Conservation (phyloP, 306 rosid genomes). For the Spatholobus suberectus region DNA sequence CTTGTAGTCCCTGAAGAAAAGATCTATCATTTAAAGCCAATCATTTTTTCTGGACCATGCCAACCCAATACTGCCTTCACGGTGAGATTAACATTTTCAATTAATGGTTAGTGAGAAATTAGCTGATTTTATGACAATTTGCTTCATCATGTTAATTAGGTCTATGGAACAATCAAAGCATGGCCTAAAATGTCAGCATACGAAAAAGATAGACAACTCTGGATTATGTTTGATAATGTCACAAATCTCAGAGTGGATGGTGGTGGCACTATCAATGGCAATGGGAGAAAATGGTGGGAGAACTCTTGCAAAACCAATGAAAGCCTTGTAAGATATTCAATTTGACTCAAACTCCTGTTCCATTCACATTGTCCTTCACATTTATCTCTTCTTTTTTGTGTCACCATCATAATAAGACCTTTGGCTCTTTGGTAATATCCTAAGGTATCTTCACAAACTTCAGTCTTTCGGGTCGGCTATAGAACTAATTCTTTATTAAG, state of each 20-base stretch:
- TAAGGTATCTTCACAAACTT: too few species aligned
- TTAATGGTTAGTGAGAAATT: neutral
- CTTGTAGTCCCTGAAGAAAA: constrained; percentile 59
- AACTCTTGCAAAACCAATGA: constrained; percentile 78
- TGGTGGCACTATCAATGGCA: constrained; percentile 76
- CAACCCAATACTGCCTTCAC: constrained; percentile 48
- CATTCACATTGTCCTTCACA: neutral
- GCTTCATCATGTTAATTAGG: constrained; percentile 43
- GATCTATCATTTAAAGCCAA: constrained; percentile 64
- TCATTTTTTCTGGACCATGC: constrained; percentile 81
- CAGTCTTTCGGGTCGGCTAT: too few species aligned
- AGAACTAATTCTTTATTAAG: too few species aligned
- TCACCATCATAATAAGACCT: too few species aligned
- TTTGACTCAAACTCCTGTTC: neutral
- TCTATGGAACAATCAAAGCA: constrained; percentile 74
- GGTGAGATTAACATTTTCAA: constrained; percentile 48
- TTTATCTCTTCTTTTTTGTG: too few species aligned
- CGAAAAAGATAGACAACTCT: constrained; percentile 40
- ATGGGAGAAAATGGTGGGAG: constrained; percentile 86
- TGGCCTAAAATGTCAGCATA: constrained; percentile 61
- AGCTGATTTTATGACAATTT: neutral
- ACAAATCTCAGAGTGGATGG: constrained; percentile 61
- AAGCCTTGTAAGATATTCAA: constrained; percentile 51
- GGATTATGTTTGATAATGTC: constrained; percentile 63
- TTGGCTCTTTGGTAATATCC: too few species aligned